Evolutionary conservation across 1,284 basidiomycete genomes (phyloP).

Genomic region (Volvariella volvacea): DNA sequence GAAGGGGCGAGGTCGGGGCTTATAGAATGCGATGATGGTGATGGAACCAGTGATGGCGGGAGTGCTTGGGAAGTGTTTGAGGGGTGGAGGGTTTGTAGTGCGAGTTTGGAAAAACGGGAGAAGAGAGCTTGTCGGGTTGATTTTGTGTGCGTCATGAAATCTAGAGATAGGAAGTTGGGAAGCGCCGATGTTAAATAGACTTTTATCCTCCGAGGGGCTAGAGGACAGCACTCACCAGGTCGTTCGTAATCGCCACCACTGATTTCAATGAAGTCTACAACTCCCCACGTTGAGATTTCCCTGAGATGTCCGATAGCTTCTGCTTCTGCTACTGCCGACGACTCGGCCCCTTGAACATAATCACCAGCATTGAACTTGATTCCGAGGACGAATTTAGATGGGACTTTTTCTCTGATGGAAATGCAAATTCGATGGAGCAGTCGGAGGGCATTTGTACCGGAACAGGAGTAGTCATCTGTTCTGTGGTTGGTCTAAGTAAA

Average conservation of each 20-base stretch:
- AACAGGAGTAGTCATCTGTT: conserved; percentile 53
- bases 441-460: conserved; percentile 40
- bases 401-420: conserved; percentile 53
- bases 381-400: conserved; percentile 65
- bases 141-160: conserved; percentile 33
- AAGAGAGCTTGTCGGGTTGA: conserved; percentile 52
- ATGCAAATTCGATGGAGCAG: conserved; percentile 62
- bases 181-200: background rate
- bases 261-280: conserved; percentile 80
- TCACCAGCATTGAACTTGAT: conserved; percentile 89
- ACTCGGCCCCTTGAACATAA: conserved; percentile 54
- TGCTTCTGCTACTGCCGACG: conserved; percentile 27
- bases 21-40: conserved; percentile 33
- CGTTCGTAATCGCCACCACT: conserved; percentile 85
- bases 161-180: conserved; percentile 19
- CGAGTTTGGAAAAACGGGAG: conserved; percentile 42
- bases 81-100: background rate
- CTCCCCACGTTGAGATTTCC: conserved; percentile 56
- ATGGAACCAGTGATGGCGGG: conserved; percentile 15
- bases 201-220: background rate
- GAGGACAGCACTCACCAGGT: conserved; percentile 42
- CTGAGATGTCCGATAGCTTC: conserved; percentile 61
- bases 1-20: conserved; percentile 24
- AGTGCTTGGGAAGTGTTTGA: no score
- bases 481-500: conserved; percentile 59